Evolutionary conservation across 164 flowering plant genomes (phyloP).

Genomic region (Stephania japonica): DNA sequence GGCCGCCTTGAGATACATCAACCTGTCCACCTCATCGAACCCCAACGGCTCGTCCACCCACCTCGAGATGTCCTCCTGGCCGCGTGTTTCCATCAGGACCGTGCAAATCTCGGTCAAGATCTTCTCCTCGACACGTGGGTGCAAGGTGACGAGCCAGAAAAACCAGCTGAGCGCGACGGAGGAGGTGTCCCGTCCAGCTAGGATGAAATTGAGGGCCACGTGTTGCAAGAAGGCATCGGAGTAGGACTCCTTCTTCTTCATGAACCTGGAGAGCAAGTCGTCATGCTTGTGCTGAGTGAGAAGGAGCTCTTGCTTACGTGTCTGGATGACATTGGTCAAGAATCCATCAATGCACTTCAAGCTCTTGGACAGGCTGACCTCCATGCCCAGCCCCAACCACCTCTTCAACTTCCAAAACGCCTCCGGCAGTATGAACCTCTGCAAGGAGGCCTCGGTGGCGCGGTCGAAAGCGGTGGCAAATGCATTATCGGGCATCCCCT

Average conservation of each 20-base stretch:
- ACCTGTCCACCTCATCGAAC: slow-evolving; percentile 61
- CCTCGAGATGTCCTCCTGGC: slow-evolving; percentile 25
- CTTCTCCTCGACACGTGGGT: slow-evolving; percentile 29
- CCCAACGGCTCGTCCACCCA: slow-evolving; percentile 52
- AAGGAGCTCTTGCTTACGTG: slow-evolving; percentile 51
- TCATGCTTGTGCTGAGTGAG: slow-evolving; percentile 31
- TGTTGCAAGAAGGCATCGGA: slow-evolving; percentile 33
- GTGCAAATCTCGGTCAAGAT: slow-evolving; percentile 46
- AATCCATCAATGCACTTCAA: slow-evolving; percentile 37
- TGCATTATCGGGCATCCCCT: slow-evolving; percentile 49
- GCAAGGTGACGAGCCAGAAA: slow-evolving; percentile 26
- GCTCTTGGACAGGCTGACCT: slow-evolving; percentile 39
- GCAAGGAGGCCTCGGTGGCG: slow-evolving; percentile 66
- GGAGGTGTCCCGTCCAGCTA: slow-evolving; percentile 48
- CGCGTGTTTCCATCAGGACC: slow-evolving; percentile 48
- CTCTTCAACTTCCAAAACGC: slow-evolving; percentile 53
- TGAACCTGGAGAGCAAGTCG: slow-evolving; percentile 44
- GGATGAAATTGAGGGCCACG: slow-evolving; percentile 45
- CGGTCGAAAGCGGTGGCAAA: slow-evolving; percentile 58
- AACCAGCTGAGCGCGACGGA: slow-evolving; percentile 41
- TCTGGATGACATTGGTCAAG: slow-evolving; percentile 38
- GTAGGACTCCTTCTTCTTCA: slow-evolving; percentile 36
- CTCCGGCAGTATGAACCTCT: slow-evolving; percentile 52
- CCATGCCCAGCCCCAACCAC: slow-evolving; percentile 57
- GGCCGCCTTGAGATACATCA: slow-evolving; percentile 53